Conservation (phyloP, 2,329 filamentous ascomycete genomes). For the Lecanicillium sp. region DNA sequence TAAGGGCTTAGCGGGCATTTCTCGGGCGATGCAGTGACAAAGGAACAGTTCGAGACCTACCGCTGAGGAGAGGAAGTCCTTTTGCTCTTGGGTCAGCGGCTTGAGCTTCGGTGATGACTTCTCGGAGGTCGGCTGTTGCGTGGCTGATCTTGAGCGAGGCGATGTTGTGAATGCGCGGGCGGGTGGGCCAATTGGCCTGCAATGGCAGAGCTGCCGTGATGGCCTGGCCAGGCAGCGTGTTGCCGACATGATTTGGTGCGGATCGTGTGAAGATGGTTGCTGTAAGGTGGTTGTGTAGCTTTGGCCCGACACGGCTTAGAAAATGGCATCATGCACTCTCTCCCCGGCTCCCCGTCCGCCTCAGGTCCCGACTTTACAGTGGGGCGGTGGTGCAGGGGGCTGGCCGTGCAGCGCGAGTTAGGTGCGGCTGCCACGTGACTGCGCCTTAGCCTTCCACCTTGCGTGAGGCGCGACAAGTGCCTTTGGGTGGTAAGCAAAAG, state of each 20-base stretch:
- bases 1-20: too few relatives aligned
- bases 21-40: too few relatives aligned
- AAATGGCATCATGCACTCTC: too few relatives aligned
- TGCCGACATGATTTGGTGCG: constrained; percentile 10
- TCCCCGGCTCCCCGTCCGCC: too few relatives aligned
- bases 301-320: neutral
- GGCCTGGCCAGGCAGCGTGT: constrained; percentile 12
- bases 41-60: constrained; percentile 34
- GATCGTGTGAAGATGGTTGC: neutral
- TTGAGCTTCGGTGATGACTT: constrained; percentile 35
- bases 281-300: neutral
- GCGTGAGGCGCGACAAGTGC: too few relatives aligned
- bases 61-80: constrained; percentile 67
- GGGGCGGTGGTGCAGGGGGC: too few relatives aligned
- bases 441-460: too few relatives aligned
- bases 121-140: constrained; percentile 14
- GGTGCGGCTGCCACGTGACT: too few relatives aligned
- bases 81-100: constrained; percentile 61
- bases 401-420: too few relatives aligned
- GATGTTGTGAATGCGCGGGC: constrained; percentile 9
- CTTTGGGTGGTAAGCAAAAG: too few relatives aligned
- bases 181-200: constrained; percentile 2
- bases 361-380: too few relatives aligned
- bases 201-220: constrained; percentile 4
- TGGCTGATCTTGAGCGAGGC: constrained; percentile 10